These are phyloP conservation scores for Nemania diffusa DNA, from an alignment of 2,329 filamentous ascomycete species.

Conservation along the genomic window DNA sequence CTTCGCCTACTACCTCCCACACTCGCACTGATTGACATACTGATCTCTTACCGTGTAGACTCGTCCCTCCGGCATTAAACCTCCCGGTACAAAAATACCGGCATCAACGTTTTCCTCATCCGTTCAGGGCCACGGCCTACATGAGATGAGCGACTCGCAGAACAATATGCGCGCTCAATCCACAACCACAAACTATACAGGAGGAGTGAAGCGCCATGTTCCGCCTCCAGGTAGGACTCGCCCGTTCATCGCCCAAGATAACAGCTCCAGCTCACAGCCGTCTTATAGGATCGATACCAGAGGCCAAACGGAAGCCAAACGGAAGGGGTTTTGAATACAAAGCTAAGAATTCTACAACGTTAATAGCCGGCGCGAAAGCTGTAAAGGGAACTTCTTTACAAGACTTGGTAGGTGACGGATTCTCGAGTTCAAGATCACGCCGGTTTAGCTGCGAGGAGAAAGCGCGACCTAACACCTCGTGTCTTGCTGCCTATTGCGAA, in stretches of 20 bases:
- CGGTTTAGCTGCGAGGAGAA: not conserved
- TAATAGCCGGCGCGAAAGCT: conserved; percentile 53
- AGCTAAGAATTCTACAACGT: conserved; percentile 52
- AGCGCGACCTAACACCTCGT: too few species aligned
- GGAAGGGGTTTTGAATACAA: conserved; percentile 62
- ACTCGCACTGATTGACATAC: not conserved
- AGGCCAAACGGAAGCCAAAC: conserved; percentile 70
- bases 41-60: conserved; percentile 35
- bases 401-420: conserved; percentile 42
- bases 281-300: conserved; percentile 61
- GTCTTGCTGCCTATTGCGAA: too few species aligned
- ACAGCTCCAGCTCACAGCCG: conserved; percentile 36
- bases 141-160: conserved; percentile 70
- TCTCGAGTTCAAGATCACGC: not conserved
- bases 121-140: conserved; percentile 53
- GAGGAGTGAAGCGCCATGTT: conserved; percentile 62
- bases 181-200: conserved; percentile 42
- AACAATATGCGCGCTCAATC: conserved; percentile 64
- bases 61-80: conserved; percentile 35
- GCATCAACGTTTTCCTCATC: conserved; percentile 36
- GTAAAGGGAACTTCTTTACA: conserved; percentile 59
- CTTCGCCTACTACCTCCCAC: not conserved
- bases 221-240: conserved; percentile 56
- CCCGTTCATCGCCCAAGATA: conserved; percentile 26
- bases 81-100: conserved; percentile 43